These are phyloP conservation scores for Senna siamea DNA, from an alignment of 306 rosid genomes.

Conservation along the genomic window DNA sequence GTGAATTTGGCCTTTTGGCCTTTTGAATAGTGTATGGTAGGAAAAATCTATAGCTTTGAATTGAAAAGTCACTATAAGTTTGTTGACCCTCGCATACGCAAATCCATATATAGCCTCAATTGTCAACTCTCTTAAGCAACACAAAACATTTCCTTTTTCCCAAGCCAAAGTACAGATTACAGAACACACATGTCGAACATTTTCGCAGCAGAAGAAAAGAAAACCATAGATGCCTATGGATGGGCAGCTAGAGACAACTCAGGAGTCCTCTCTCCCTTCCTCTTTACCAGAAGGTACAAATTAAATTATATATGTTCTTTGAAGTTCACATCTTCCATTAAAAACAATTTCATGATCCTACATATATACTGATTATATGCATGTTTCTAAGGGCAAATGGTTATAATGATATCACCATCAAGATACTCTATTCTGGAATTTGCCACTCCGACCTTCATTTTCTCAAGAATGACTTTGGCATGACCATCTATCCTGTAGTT, in stretches of 20 bases:
- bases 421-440: constrained; percentile 21
- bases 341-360: no score
- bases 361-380: no score
- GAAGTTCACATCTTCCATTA: background rate
- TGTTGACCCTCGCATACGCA: no score
- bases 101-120: no score
- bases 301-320: background rate
- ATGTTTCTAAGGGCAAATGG: constrained; percentile 2
- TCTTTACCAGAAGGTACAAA: constrained; percentile 36
- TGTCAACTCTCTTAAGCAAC: no score
- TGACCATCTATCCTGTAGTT: constrained; percentile 8
- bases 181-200: no score
- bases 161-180: no score
- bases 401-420: constrained; percentile 19
- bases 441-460: constrained; percentile 18
- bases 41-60: no score
- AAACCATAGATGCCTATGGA: constrained; percentile 24
- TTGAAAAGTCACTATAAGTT: no score
- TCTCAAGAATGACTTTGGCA: constrained; percentile 6
- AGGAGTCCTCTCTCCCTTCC: constrained; percentile 41
- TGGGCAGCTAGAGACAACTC: constrained; percentile 47
- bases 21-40: no score
- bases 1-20: no score
- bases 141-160: no score
- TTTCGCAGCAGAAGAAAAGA: constrained; percentile 24